phyloP scores from a whole-genome alignment of 1,139 yeast species.

The Debaryomyces coudertii region DNA sequence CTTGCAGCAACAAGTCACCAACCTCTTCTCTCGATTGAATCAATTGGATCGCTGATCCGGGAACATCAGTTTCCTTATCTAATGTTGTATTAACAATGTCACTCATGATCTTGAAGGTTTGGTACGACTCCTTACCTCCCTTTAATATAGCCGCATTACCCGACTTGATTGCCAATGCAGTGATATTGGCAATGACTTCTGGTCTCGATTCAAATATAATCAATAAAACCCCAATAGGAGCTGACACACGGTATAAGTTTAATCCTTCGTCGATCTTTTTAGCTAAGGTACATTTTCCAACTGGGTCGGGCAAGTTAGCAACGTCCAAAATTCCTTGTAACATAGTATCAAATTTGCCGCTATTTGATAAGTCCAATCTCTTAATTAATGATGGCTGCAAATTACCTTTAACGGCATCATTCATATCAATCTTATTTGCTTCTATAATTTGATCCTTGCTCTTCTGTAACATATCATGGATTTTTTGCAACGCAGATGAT shows the following conservation, averaged over 20 bases:
- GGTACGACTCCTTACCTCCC: constrained; percentile 92
- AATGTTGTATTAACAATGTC: constrained; percentile 67
- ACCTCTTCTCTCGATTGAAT: constrained; percentile 91
- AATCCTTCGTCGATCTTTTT: constrained; percentile 85
- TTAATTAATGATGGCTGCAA: constrained; percentile 74
- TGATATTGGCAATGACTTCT: constrained; percentile 96
- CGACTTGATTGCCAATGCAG: constrained; percentile 92
- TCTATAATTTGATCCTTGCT: constrained; percentile 62
- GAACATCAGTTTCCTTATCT: constrained; percentile 62
- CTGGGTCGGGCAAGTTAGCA: constrained; percentile 84
- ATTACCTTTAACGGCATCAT: constrained; percentile 60
- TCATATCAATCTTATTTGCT: constrained; percentile 78
- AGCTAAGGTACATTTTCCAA: constrained; percentile 82
- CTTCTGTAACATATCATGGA: constrained; percentile 66
- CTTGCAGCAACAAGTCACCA: constrained; percentile 79
- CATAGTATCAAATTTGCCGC: constrained; percentile 91
- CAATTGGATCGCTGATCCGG: constrained; percentile 78
- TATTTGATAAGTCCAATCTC: constrained; percentile 77
- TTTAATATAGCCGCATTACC: constrained; percentile 95
- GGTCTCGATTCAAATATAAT: constrained; percentile 97
- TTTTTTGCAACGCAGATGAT: constrained; percentile 68
- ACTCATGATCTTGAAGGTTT: constrained; percentile 85
- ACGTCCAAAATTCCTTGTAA: constrained; percentile 93
- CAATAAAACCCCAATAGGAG: constrained; percentile 92
- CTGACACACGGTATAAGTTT: constrained; percentile 76